Conservation (phyloP, 352 stramenopile genomes). For the Aphanomyces cochlioides region DNA sequence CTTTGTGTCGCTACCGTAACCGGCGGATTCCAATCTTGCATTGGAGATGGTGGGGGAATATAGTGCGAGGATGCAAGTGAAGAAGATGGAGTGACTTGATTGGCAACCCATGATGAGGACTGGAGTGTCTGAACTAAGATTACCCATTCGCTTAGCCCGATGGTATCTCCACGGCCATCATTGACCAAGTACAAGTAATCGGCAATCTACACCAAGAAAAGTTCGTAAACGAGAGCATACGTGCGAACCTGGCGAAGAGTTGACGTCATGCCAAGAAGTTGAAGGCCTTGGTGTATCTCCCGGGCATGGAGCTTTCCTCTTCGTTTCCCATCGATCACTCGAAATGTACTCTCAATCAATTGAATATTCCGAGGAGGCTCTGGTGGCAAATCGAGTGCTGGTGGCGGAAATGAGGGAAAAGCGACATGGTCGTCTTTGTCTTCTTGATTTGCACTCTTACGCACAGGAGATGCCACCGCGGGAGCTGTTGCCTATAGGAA, state of each 20-base stretch:
- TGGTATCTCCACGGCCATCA: slow-evolving; percentile 19
- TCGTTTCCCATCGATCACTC: slow-evolving; percentile 13
- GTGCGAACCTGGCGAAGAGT: background rate
- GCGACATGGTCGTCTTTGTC: slow-evolving; percentile 24
- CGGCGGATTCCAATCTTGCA: no score
- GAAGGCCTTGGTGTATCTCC: slow-evolving; percentile 24
- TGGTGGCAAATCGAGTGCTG: background rate
- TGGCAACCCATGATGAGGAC: slow-evolving; percentile 15
- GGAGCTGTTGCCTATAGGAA: background rate
- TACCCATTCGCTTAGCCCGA: slow-evolving; percentile 12
- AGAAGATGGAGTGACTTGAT: background rate
- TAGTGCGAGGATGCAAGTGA: no score
- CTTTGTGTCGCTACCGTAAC: background rate
- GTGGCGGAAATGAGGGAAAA: slow-evolving; percentile 19
- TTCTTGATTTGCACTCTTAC: slow-evolving; percentile 12
- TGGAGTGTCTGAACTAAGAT: slow-evolving; percentile 22
- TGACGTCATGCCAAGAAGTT: slow-evolving; percentile 17
- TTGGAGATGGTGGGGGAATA: no score
- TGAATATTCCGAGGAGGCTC: background rate
- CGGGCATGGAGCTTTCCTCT: slow-evolving; percentile 6
- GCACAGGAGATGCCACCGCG: background rate
- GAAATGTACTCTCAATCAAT: slow-evolving; percentile 22
- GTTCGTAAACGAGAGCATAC: background rate
- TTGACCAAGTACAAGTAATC: slow-evolving; percentile 27
- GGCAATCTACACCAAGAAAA: background rate